phyloP scores from a whole-genome alignment of 148 eudicot genomes.

The Rhododendron griersonianum region DNA sequence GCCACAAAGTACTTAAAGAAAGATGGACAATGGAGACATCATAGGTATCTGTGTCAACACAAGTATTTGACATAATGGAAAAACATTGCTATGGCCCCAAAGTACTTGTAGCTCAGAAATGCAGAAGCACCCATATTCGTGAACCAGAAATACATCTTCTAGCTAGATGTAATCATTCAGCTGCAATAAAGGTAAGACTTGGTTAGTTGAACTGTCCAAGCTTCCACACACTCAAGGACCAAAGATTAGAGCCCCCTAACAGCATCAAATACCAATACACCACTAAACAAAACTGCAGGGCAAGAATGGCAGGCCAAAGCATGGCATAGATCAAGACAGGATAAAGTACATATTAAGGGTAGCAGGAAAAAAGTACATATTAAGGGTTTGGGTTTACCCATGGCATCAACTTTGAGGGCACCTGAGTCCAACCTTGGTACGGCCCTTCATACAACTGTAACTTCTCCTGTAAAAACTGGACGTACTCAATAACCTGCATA shows the following conservation, averaged over 20 bases:
- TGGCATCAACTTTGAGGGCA: slow-evolving; percentile 61
- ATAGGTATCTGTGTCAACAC: background rate
- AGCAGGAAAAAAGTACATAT: background rate
- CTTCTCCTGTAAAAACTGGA: slow-evolving; percentile 76
- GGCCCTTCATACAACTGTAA: slow-evolving; percentile 70
- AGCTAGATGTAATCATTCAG: background rate
- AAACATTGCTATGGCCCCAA: background rate
- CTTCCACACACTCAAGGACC: background rate
- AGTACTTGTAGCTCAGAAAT: background rate
- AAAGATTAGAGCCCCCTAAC: background rate
- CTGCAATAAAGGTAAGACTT: background rate
- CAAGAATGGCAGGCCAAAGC: background rate
- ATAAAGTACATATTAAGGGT: background rate
- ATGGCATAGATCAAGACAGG: background rate
- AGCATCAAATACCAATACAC: background rate
- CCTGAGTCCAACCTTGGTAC: slow-evolving; percentile 67
- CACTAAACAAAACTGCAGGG: background rate
- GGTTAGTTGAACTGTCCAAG: background rate
- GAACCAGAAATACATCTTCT: background rate
- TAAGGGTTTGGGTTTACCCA: slow-evolving; percentile 40
- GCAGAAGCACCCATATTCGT: background rate
- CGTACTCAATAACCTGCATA: slow-evolving; percentile 82
- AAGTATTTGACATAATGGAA: background rate
- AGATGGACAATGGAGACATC: background rate
- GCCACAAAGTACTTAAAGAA: background rate